These are phyloP conservation scores for Hymenoscyphus linearis DNA, from an alignment of 2,329 filamentous ascomycete genomes.

Conservation along the genomic window DNA sequence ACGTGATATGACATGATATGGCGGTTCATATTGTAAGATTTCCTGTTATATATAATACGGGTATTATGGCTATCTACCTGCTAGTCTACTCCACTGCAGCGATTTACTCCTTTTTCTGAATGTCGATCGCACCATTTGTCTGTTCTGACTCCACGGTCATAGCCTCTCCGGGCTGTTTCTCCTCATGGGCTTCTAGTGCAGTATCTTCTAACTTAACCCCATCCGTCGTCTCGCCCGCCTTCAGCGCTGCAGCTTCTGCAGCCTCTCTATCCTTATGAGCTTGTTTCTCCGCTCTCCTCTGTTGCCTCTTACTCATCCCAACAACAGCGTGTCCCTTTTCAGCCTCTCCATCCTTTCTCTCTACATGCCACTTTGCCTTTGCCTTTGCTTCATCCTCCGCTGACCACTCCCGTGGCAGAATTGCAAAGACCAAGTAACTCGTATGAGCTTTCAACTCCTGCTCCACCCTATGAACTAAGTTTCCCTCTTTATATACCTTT, in stretches of 20 bases:
- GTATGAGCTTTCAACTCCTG: conserved; percentile 92
- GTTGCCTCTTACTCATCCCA: conserved; percentile 23
- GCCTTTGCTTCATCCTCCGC: conserved; percentile 72
- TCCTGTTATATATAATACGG: not conserved
- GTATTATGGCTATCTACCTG: not conserved
- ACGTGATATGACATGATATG: too few relatives aligned
- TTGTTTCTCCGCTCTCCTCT: conserved; percentile 24
- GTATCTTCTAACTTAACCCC: not conserved
- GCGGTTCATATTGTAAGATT: not conserved
- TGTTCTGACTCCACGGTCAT: too few relatives aligned
- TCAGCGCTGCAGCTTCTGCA: not conserved
- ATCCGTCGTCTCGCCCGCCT: not conserved
- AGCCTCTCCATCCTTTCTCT: conserved; percentile 19
- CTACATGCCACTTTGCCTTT: conserved; percentile 48
- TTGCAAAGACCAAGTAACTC: conserved; percentile 91
- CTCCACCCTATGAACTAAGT: conserved; percentile 75
- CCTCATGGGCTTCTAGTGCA: too few relatives aligned
- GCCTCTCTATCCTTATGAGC: conserved; percentile 16
- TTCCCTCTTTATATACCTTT: conserved; percentile 69
- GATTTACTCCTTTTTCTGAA: not conserved
- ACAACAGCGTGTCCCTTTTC: conserved; percentile 11
- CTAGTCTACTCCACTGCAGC: not conserved
- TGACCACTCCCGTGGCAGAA: conserved; percentile 81
- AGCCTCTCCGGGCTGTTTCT: too few relatives aligned
- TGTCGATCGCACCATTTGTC: not conserved